A percentile compares a stretch with the other conserved stretches of the same genome.
These are phyloP conservation scores for Metschnikowia aberdeeniae DNA, from an alignment of 805 yeast genomes.

Conservation along the genomic window DNA sequence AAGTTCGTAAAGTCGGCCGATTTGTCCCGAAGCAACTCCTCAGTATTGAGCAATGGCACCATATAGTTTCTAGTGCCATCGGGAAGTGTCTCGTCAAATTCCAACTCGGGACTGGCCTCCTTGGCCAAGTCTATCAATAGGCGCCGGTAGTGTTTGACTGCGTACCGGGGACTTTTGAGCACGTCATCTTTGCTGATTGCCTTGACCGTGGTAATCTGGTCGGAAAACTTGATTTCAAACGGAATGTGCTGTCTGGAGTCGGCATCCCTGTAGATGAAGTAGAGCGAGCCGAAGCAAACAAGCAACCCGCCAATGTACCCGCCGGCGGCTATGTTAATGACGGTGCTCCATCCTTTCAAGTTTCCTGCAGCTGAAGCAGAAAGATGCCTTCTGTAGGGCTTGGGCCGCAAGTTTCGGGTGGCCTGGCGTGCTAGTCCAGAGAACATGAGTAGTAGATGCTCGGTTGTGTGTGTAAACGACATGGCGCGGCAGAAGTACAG, in stretches of 20 bases:
- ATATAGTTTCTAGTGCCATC: slow-evolving; percentile 24
- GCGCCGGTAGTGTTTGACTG: slow-evolving; percentile 41
- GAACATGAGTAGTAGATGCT: neutral
- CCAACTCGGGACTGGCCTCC: slow-evolving; percentile 22
- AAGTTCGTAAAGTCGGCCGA: slow-evolving; percentile 36
- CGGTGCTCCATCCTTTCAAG: slow-evolving; percentile 27
- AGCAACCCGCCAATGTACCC: slow-evolving; percentile 41
- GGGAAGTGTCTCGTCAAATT: slow-evolving; percentile 21
- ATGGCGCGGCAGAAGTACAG: slow-evolving; percentile 1
- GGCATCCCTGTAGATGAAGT: slow-evolving; percentile 38
- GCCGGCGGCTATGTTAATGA: slow-evolving; percentile 37
- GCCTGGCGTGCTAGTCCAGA: neutral
- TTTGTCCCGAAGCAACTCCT: slow-evolving; percentile 26
- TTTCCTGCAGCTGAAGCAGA: slow-evolving; percentile 6
- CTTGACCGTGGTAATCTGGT: slow-evolving; percentile 36
- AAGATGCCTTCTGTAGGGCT: neutral
- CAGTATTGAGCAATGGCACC: slow-evolving; percentile 33
- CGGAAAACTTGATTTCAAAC: slow-evolving; percentile 29
- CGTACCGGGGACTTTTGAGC: slow-evolving; percentile 36
- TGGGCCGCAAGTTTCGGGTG: neutral
- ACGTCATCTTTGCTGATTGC: slow-evolving; percentile 44
- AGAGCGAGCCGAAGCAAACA: slow-evolving; percentile 37
- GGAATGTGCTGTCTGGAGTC: slow-evolving; percentile 38
- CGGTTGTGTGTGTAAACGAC: neutral
- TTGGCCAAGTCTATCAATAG: slow-evolving; percentile 33